Percentiles rank a stretch among this genome's conserved stretches.
Evolutionary conservation across 805 yeast genomes (phyloP).

Genomic region (Candida coquimbonensis): DNA sequence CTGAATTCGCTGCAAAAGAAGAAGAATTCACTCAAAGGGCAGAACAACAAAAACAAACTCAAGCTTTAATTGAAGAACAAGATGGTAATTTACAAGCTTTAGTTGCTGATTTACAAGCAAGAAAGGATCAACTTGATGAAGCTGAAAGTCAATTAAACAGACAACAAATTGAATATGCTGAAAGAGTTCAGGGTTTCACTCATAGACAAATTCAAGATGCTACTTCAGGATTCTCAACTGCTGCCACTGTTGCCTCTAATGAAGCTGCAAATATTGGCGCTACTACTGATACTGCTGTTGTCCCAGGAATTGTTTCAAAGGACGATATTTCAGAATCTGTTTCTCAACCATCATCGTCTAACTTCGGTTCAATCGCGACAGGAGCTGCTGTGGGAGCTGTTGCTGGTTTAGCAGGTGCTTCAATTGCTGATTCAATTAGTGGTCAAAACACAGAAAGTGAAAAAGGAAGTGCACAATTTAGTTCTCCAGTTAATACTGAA

Average conservation of each 20-base stretch:
- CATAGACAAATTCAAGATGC: slow-evolving; percentile 33
- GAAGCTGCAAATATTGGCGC: not conserved
- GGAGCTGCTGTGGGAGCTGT: slow-evolving; percentile 10
- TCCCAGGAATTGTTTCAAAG: slow-evolving; percentile 14
- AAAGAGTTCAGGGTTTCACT: slow-evolving; percentile 31
- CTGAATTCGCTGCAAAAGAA: slow-evolving; percentile 15
- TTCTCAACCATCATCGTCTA: too few relatives aligned
- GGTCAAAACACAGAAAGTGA: not conserved
- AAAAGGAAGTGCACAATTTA: too few relatives aligned
- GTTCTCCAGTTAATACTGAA: slow-evolving; percentile 25
- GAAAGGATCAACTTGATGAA: slow-evolving; percentile 30
- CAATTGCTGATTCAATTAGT: slow-evolving; percentile 10
- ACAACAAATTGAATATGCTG: slow-evolving; percentile 31
- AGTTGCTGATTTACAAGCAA: slow-evolving; percentile 28
- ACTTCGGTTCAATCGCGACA: slow-evolving; percentile 13
- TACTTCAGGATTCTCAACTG: slow-evolving; percentile 12
- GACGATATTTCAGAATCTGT: too few relatives aligned
- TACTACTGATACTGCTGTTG: slow-evolving; percentile 14
- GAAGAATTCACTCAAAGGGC: slow-evolving; percentile 27
- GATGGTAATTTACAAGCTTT: slow-evolving; percentile 28
- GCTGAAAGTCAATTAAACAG: slow-evolving; percentile 34
- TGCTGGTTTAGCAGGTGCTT: not conserved
- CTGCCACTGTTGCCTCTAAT: slow-evolving; percentile 7
- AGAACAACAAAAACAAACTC: slow-evolving; percentile 29
- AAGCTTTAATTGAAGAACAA: slow-evolving; percentile 29